These are phyloP conservation scores for Priceomyces fermenticarens DNA, from an alignment of 805 yeast genomes.

Conservation along the genomic window DNA sequence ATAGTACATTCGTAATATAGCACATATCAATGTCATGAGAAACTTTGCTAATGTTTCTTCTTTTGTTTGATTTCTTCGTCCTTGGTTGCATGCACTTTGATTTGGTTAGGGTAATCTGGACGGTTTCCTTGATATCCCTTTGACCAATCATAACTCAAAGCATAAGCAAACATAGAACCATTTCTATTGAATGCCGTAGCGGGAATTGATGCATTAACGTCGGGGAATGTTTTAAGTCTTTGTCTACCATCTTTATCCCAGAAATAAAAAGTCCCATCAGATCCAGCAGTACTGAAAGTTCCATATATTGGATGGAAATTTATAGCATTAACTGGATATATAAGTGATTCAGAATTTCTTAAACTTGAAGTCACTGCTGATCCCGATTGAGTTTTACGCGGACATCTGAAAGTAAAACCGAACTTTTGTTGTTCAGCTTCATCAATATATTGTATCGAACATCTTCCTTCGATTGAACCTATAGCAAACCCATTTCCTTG, in stretches of 20 bases:
- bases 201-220: conserved; percentile 64
- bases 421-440: conserved; percentile 67
- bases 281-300: conserved; percentile 90
- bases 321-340: conserved; percentile 78
- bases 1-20: too few relatives aligned
- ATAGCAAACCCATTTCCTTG: conserved; percentile 90
- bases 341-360: conserved; percentile 51
- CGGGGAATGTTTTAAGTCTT: conserved; percentile 77
- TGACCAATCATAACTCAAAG: conserved; percentile 92
- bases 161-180: conserved; percentile 87
- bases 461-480: conserved; percentile 92
- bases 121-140: conserved; percentile 81
- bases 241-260: conserved; percentile 96
- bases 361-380: conserved; percentile 18
- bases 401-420: conserved; percentile 93
- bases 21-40: too few relatives aligned
- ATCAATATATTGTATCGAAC: conserved; percentile 90
- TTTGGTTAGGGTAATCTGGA: conserved; percentile 68
- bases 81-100: conserved; percentile 78
- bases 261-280: conserved; percentile 89
- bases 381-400: conserved; percentile 61
- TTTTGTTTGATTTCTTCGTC: conserved; percentile 81
- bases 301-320: conserved; percentile 87
- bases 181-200: conserved; percentile 77
- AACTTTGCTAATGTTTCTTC: conserved; percentile 20